A percentile compares a stretch with the other conserved stretches of the same genome.
Evolutionary conservation across 176 grass and related monocot species (phyloP).

Genomic region (Areca catechu): DNA sequence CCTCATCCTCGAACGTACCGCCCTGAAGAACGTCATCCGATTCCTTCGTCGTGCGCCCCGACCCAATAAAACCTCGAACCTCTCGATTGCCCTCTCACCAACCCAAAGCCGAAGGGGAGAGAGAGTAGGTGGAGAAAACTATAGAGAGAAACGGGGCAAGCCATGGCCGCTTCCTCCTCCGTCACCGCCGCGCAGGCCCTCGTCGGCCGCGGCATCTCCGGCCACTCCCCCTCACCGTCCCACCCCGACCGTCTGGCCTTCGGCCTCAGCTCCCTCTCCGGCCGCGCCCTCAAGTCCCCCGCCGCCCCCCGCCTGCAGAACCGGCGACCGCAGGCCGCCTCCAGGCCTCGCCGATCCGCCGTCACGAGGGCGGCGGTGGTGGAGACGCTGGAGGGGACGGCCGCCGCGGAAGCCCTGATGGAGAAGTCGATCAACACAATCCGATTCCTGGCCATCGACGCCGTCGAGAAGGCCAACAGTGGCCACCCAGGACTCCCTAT

Average conservation of each 20-base stretch:
- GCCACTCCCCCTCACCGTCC: conserved; percentile 13
- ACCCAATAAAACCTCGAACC: conserved; percentile 11
- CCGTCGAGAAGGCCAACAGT: conserved; percentile 91
- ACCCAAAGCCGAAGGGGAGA: too few relatives aligned
- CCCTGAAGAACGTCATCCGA: neutral
- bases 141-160: too few relatives aligned
- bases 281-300: conserved; percentile 31
- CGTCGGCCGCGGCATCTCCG: conserved; percentile 38
- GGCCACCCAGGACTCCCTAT: conserved; percentile 89
- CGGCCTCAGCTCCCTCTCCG: conserved; percentile 34
- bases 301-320: conserved; percentile 9
- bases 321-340: conserved; percentile 9
- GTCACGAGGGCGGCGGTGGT: conserved; percentile 37
- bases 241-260: conserved; percentile 22
- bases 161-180: neutral
- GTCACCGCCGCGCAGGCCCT: conserved; percentile 28
- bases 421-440: conserved; percentile 98
- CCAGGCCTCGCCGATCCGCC: neutral
- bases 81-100: neutral
- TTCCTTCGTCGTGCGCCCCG: neutral
- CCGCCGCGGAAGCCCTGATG: conserved; percentile 37
- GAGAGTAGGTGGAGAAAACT: too few relatives aligned
- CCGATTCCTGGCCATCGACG: conserved; percentile 89
- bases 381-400: conserved; percentile 34
- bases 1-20: conserved; percentile 48